Evolutionary conservation across 129 eudicot species (phyloP).

Genomic region (Smallanthus sonchifolius): DNA sequence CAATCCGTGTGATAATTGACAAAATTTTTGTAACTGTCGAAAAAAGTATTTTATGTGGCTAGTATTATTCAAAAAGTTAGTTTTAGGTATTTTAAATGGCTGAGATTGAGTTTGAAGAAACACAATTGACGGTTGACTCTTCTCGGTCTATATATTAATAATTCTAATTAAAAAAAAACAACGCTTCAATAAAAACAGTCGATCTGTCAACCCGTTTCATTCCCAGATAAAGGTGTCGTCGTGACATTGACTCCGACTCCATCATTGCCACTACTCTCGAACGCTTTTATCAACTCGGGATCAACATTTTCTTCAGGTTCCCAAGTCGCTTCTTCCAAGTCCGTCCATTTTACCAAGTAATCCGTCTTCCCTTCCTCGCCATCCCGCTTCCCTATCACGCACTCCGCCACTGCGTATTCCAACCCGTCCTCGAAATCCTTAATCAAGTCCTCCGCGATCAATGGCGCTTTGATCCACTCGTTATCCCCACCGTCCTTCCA

Average conservation of each 20-base stretch:
- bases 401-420: slow-evolving; percentile 84
- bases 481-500: slow-evolving; percentile 90
- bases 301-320: slow-evolving; percentile 93
- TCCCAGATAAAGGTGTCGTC: neutral
- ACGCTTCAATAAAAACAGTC: neutral
- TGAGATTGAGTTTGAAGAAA: too few relatives aligned
- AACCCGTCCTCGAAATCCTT: slow-evolving; percentile 81
- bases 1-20: too few relatives aligned
- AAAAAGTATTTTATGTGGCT: too few relatives aligned
- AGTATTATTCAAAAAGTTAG: too few relatives aligned
- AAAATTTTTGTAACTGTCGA: too few relatives aligned
- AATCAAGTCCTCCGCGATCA: slow-evolving; percentile 64
- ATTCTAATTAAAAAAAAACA: slow-evolving; percentile 14
- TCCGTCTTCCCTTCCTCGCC: slow-evolving; percentile 58
- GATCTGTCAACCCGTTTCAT: neutral
- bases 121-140: too few relatives aligned
- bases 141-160: too few relatives aligned
- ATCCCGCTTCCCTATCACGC: slow-evolving; percentile 47
- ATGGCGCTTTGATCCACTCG: slow-evolving; percentile 76
- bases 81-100: too few relatives aligned
- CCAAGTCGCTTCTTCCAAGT: slow-evolving; percentile 94
- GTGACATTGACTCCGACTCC: neutral
- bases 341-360: slow-evolving; percentile 87
- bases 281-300: slow-evolving; percentile 64
- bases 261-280: slow-evolving; percentile 29